These are phyloP conservation scores for Pholiota conissans DNA, from an alignment of 768 basidiomycete genomes.

Conservation along the genomic window DNA sequence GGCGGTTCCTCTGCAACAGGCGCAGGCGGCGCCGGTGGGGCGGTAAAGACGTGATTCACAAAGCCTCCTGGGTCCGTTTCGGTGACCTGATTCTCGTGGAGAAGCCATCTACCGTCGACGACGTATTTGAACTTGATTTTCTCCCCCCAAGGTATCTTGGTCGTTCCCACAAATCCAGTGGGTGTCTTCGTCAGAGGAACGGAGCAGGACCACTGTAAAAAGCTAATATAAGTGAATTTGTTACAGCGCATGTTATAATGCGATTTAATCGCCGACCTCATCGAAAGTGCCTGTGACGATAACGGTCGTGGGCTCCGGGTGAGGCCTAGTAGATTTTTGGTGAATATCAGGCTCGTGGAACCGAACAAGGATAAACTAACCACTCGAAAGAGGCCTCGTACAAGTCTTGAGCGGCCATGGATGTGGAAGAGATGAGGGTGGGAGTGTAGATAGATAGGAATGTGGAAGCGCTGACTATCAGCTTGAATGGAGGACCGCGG, in stretches of 20 bases:
- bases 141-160: constrained; percentile 59
- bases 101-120: constrained; percentile 71
- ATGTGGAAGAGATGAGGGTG: constrained; percentile 1
- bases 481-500: constrained; percentile 13
- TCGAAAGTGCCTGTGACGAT: constrained; percentile 81
- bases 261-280: constrained; percentile 47
- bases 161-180: constrained; percentile 54
- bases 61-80: constrained; percentile 65
- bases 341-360: not conserved
- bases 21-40: constrained; percentile 46
- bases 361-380: constrained; percentile 27
- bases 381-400: constrained; percentile 56
- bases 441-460: constrained; percentile 7
- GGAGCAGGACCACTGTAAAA: constrained; percentile 59
- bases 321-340: constrained; percentile 48
- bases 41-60: constrained; percentile 65
- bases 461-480: not conserved
- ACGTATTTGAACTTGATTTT: constrained; percentile 77
- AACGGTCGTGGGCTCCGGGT: constrained; percentile 52
- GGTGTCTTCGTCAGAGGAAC: constrained; percentile 51
- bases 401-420: constrained; percentile 33
- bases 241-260: constrained; percentile 2
- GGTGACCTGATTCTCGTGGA: constrained; percentile 52
- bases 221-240: constrained; percentile 12
- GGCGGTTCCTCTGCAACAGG: constrained; percentile 9